Evolutionary conservation across 352 stramenopile genomes (phyloP).

Genomic region (Poterioochromonas sp.): DNA sequence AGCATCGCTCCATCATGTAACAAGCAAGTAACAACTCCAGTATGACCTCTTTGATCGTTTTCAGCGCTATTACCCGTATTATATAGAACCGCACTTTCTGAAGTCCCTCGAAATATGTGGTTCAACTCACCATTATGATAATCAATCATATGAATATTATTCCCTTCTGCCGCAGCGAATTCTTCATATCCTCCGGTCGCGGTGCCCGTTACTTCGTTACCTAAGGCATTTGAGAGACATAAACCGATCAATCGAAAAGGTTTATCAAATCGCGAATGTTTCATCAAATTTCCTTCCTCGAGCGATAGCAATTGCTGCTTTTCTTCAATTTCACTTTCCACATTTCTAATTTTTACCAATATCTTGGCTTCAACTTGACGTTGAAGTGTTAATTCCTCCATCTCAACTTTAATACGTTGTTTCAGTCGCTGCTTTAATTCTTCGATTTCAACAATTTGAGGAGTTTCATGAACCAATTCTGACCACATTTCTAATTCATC

Average conservation of each 20-base stretch:
- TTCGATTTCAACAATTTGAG: constrained; percentile 53
- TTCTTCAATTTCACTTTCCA: constrained; percentile 45
- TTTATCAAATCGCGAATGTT: constrained; percentile 44
- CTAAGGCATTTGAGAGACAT: constrained; percentile 48
- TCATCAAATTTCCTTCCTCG: constrained; percentile 52
- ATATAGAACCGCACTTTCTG: constrained; percentile 40
- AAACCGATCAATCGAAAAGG: constrained; percentile 50
- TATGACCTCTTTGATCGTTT: constrained; percentile 43
- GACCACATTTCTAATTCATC: constrained; percentile 53
- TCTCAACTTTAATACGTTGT: constrained; percentile 43
- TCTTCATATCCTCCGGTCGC: constrained; percentile 46
- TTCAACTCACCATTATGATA: constrained; percentile 45
- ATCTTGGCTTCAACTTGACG: constrained; percentile 8
- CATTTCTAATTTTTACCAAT: constrained; percentile 42
- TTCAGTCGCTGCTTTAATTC: constrained; percentile 50
- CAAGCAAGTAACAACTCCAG: constrained; percentile 47
- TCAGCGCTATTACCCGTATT: constrained; percentile 38
- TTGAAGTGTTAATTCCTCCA: constrained; percentile 21
- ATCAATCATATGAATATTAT: constrained; percentile 41
- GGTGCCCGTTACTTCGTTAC: constrained; percentile 50
- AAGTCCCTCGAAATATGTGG: constrained; percentile 50
- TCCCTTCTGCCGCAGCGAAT: constrained; percentile 44
- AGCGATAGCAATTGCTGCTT: constrained; percentile 45
- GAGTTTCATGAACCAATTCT: constrained; percentile 49
- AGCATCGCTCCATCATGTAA: constrained; percentile 48